These are phyloP conservation scores for Biscogniauxia marginata DNA, from an alignment of 2,329 filamentous ascomycete species.

Conservation along the genomic window DNA sequence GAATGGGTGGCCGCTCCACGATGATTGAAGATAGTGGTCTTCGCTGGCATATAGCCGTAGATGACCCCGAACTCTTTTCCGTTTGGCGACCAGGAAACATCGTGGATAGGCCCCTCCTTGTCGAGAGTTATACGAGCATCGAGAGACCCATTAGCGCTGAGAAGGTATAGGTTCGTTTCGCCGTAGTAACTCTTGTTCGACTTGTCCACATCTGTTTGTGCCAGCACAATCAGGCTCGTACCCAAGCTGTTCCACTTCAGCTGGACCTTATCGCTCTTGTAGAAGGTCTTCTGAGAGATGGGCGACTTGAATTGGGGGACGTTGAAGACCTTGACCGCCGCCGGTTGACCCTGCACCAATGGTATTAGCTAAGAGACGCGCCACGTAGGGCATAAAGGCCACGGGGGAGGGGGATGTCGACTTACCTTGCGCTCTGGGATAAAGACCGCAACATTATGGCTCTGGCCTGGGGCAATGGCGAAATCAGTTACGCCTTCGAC, in stretches of 20 bases:
- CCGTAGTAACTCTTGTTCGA: conserved; percentile 99
- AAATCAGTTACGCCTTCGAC: conserved; percentile 90
- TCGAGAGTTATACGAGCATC: conserved; percentile 90
- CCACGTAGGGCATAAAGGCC: not conserved
- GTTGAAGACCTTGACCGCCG: conserved; percentile 90
- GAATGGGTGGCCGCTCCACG: conserved; percentile 79
- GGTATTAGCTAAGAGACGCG: conserved; percentile 1
- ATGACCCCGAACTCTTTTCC: conserved; percentile 97
- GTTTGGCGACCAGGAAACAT: conserved; percentile 97
- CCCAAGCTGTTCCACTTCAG: conserved; percentile 96
- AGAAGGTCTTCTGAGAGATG: conserved; percentile 97
- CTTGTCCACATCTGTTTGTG: conserved; percentile 97
- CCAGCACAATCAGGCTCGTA: conserved; percentile 88
- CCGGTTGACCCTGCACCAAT: conserved; percentile 73
- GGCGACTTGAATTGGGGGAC: conserved; percentile 81
- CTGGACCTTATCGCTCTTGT: conserved; percentile 98
- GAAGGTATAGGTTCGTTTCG: conserved; percentile 93
- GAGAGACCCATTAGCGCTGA: conserved; percentile 87
- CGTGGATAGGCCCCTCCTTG: conserved; percentile 97
- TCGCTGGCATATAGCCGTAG: conserved; percentile 98
- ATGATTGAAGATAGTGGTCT: conserved; percentile 96
- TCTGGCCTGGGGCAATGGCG: conserved; percentile 84
- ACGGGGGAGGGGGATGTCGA: conserved; percentile 3
- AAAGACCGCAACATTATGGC: conserved; percentile 91
- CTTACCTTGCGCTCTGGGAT: conserved; percentile 89